A percentile compares a stretch with the other conserved stretches of the same genome.
Conservation (phyloP, 768 basidiomycete genomes). For the Collybia sordida region DNA sequence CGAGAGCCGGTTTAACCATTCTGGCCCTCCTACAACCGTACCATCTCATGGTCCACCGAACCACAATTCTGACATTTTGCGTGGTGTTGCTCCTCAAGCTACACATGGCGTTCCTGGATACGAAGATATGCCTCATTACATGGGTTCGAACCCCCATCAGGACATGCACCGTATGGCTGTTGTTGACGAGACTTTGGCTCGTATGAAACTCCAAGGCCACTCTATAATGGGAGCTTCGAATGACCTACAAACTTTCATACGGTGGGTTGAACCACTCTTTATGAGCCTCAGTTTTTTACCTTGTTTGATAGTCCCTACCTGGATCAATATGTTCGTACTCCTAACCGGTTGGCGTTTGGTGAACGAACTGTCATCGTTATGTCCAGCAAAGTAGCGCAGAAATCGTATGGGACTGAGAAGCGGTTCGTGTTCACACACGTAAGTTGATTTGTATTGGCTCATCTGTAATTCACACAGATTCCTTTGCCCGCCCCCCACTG, state of each 20-base stretch:
- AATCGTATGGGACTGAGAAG: conserved; percentile 96
- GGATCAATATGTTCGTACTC: conserved; percentile 81
- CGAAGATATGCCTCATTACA: conserved; percentile 60
- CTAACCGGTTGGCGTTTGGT: conserved; percentile 86
- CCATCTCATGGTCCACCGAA: conserved; percentile 49
- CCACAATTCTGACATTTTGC: conserved; percentile 51
- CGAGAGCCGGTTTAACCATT: conserved; percentile 53
- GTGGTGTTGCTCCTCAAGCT: conserved; percentile 69
- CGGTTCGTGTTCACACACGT: conserved; percentile 45
- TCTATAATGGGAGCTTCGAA: conserved; percentile 60
- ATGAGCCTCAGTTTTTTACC: conserved; percentile 14
- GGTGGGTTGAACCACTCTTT: conserved; percentile 40
- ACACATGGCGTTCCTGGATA: conserved; percentile 57
- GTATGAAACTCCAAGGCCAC: conserved; percentile 61
- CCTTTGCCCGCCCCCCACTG: conserved; percentile 91
- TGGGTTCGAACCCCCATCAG: conserved; percentile 47
- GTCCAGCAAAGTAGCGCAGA: conserved; percentile 98
- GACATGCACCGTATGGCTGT: conserved; percentile 65
- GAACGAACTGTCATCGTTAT: conserved; percentile 95
- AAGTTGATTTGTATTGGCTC: conserved; percentile 1
- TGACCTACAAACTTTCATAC: conserved; percentile 80
- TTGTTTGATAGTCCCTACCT: conserved; percentile 61
- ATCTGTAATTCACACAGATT: conserved; percentile 49
- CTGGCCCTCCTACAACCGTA: conserved; percentile 37
- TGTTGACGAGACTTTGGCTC: conserved; percentile 61